These are phyloP conservation scores for Skeletonema menzelii DNA, from an alignment of 108 stramenopile species.

Conservation along the genomic window DNA sequence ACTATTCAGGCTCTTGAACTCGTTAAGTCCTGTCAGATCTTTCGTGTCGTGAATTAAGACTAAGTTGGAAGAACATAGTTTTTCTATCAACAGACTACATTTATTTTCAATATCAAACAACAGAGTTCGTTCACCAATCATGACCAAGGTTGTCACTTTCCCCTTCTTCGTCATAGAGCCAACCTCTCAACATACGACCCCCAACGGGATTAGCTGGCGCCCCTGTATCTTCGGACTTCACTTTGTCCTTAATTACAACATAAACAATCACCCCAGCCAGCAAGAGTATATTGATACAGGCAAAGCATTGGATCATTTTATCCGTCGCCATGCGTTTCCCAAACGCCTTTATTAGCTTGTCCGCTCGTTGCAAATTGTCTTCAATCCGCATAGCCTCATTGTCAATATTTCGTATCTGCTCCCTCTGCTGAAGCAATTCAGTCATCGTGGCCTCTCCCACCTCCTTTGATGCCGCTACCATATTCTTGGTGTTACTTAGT, in stretches of 20 bases:
- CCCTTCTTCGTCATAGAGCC: conserved; percentile 6
- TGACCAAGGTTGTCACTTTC: conserved; percentile 1
- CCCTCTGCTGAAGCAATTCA: conserved; percentile 87
- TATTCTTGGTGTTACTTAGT: conserved; percentile 61
- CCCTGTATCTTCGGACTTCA: conserved; percentile 4
- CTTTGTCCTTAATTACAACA: conserved; percentile 62
- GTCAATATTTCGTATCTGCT: conserved; percentile 87
- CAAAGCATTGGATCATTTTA: conserved; percentile 94
- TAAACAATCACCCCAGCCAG: conserved; percentile 87
- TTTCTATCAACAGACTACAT: background rate
- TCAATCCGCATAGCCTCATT: conserved; percentile 89
- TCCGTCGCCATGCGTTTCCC: conserved; percentile 94
- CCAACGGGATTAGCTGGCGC: conserved; percentile 46
- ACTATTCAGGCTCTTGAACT: conserved; percentile 57
- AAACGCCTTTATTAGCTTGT: conserved; percentile 90
- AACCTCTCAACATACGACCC: conserved; percentile 21
- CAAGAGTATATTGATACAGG: conserved; percentile 79
- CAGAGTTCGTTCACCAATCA: background rate
- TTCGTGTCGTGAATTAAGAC: background rate
- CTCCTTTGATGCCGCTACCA: conserved; percentile 83
- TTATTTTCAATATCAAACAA: background rate
- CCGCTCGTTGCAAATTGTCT: conserved; percentile 81
- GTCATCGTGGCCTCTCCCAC: conserved; percentile 82
- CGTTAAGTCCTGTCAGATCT: background rate
- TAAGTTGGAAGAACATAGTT: background rate